Evolutionary conservation across 1,284 basidiomycete genomes (phyloP), one percentile per base, ranked within the genome.

Genomic region (Inonotus hispidus): DNA sequence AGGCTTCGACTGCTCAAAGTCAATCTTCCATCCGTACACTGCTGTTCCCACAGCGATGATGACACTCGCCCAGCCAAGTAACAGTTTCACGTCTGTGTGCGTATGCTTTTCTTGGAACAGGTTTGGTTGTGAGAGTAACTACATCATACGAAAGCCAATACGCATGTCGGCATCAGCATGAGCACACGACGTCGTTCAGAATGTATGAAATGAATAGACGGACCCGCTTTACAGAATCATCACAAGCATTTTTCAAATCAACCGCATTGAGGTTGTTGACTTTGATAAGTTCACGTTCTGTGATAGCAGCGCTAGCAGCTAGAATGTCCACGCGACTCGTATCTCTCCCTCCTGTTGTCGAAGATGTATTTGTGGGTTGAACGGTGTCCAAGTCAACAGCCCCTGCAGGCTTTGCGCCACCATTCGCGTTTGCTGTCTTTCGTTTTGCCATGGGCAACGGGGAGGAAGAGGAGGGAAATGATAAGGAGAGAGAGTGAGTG

Each of bases 201-300:
- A 23, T 47, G 32, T 29, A 53, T 16, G 57, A n/a, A 38, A 21
- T 53, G 46, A 41, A 25, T 46, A 16, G 19, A 82, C 91, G 66
- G 70, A 95, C 94, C 71, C 90, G 86, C 74, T 92, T 93, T 64
- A 96, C 77, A 43, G 88, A 88, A 77, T 96, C 94, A 72, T 97
- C 95, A 66, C 91, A 88, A 13, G 94, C 86, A 68, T 88, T 86
- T 78, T 96, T 96, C 71, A 97, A 83, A 70, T 96, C 94, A 21
- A 81, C 81, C 54, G 84, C 69, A 71, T 83, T 93, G 27, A 86
- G 81, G 68, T 89, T 92, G 80, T 97, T 97, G 66, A 95, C 86
- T 70, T 88, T 90, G 69, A 94, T 80, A 25, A 77, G 74, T 55
- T 92, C 89, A 56, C 87, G 78, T 47, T 81, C 78, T 41, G 57